Percentiles rank a stretch among this genome's conserved stretches.
Conservation (phyloP, 2,329 filamentous ascomycete species). For the Davidsoniella australis region DNA sequence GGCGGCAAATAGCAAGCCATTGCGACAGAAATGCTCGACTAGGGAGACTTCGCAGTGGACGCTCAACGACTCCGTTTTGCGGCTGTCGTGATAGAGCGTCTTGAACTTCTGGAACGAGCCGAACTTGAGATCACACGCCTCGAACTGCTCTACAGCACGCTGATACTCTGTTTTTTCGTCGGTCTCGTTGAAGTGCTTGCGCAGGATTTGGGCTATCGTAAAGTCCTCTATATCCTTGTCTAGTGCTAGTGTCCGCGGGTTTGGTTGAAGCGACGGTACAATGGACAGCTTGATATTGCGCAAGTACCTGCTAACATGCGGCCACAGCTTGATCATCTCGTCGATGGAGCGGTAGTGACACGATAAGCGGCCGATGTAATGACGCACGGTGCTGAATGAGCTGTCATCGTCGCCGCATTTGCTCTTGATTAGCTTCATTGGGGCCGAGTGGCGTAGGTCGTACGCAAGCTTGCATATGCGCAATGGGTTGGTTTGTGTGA, state of each 20-base stretch:
- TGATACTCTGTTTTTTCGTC: background rate
- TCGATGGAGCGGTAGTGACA: constrained; percentile 1
- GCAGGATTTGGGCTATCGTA: constrained; percentile 1
- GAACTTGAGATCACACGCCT: background rate
- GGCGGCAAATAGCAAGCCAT: background rate
- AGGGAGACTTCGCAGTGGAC: constrained; percentile 7
- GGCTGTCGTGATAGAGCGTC: background rate
- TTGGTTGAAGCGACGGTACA: background rate
- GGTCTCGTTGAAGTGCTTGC: background rate
- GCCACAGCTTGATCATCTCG: background rate
- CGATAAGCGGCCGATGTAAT: constrained; percentile 2
- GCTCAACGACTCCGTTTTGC: background rate
- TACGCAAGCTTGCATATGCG: background rate
- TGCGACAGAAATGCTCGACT: background rate
- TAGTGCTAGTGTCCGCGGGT: background rate
- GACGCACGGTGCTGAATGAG: background rate
- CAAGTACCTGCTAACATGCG: background rate
- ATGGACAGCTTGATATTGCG: background rate
- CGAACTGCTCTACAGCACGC: background rate
- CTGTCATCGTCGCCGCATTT: background rate
- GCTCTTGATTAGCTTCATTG: background rate
- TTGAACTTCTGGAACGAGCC: background rate
- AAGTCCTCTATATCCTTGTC: background rate
- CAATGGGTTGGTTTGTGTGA: background rate
- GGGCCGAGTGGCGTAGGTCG: background rate